A percentile compares a stretch with the other conserved stretches of the same genome.
phyloP scores from a whole-genome alignment of 1,139 yeast species.

The Kazachstania sp. region DNA sequence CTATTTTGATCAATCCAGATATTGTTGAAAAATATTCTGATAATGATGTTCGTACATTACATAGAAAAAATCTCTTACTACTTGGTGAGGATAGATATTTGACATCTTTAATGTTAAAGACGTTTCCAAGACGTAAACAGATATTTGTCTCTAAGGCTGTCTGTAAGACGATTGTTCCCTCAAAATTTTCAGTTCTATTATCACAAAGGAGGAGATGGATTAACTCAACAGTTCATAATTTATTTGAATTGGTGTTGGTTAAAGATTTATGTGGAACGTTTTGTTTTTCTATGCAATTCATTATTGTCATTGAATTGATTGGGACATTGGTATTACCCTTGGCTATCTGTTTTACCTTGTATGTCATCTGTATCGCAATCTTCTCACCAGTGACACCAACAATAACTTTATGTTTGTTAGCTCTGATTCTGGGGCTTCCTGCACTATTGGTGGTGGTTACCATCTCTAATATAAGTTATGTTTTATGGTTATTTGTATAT shows the following conservation, averaged over 20 bases:
- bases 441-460: constrained; percentile 83
- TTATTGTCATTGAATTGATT: constrained; percentile 73
- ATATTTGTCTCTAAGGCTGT: constrained; percentile 93
- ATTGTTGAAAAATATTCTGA: constrained; percentile 92
- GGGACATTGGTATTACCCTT: constrained; percentile 92
- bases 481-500: constrained; percentile 77
- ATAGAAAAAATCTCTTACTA: constrained; percentile 76
- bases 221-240: constrained; percentile 91
- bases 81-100: constrained; percentile 92
- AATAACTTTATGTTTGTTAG: constrained; percentile 71
- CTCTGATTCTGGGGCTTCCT: constrained; percentile 80
- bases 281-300: constrained; percentile 96
- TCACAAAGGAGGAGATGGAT: constrained; percentile 99
- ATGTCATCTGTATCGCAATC: constrained; percentile 70
- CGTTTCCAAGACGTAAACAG: constrained; percentile 90
- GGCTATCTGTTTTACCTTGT: constrained; percentile 78
- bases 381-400: constrained; percentile 77
- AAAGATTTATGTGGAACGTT: constrained; percentile 94
- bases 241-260: constrained; percentile 82
- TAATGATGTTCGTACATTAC: constrained; percentile 79
- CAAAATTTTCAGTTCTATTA: constrained; percentile 64
- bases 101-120: constrained; percentile 79
- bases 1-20: constrained; percentile 91
- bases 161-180: constrained; percentile 90
- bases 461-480: constrained; percentile 66